Evolutionary conservation across 805 yeast species (phyloP), one percentile per base, ranked within the genome.

Genomic region (Myxozyma neotropica): DNA sequence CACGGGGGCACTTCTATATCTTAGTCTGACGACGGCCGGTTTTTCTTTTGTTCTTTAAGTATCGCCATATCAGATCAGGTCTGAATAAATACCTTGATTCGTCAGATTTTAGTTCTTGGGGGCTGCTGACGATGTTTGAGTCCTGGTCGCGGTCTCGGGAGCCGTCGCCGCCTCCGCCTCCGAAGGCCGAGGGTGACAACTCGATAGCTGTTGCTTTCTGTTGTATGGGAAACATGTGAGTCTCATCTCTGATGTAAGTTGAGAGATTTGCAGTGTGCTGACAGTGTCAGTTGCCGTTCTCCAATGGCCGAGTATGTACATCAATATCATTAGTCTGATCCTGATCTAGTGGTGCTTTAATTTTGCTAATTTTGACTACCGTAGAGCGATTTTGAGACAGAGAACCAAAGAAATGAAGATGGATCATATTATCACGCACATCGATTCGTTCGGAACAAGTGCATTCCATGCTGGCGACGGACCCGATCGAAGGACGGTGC

Each of bases 361-460:
- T n/a, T n/a, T n/a, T n/a, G n/a, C n/a, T n/a, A n/a, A n/a, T n/a
- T n/a, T n/a, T n/a, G n/a, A n/a, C n/a, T n/a, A n/a, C n/a, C n/a
- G 17, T 24, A 46, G 59, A 29, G 66, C 55, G 17, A 48, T 58
- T 2, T 23, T 61, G 53, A 50, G 61, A 15, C 57, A 54, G 17
- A 35, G 45, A 7, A 54, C 54, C 19, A 23, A 26, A 17, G 65
- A 61, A 24, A 39, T 55, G 54, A 26, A 52, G 23, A 17, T 55
- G 39, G 45, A 35, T 4, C 53, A 58, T 40, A 6, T 50, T 10
- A 24, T 61, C n/a, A 35, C 35, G 12, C 52, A 33, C 7, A 55
- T 90, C 33, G 97, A 92, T 69, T 90, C 97, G 0, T 92, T 85
- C 73, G 98, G 97, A 15, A 90, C 97, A 0, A 84, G 88, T 8